phyloP scores from a whole-genome alignment of 2,329 filamentous ascomycete genomes.

The Bisporella sp. region DNA sequence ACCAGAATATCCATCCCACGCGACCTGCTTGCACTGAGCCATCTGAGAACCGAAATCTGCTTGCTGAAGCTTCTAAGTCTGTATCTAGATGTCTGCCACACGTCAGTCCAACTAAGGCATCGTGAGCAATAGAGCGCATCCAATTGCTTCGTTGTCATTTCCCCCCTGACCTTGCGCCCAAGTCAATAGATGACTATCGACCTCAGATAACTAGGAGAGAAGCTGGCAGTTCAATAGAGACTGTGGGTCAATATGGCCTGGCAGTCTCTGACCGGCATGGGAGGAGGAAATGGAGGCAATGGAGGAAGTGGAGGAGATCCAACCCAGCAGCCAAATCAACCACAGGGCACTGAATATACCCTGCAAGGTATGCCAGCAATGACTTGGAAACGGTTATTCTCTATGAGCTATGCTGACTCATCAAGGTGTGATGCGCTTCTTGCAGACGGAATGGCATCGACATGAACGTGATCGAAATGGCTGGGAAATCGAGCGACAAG shows the following conservation, averaged over 20 bases:
- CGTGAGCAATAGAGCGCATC: too few relatives aligned
- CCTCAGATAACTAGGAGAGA: constrained; percentile 4
- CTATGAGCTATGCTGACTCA: constrained; percentile 45
- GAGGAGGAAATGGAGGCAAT: constrained; percentile 26
- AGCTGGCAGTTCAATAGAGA: constrained; percentile 10
- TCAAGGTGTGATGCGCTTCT: constrained; percentile 97
- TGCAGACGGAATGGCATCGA: constrained; percentile 98
- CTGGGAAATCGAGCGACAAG: constrained; percentile 98
- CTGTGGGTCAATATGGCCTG: constrained; percentile 51
- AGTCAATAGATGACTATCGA: constrained; percentile 17
- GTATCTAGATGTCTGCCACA: too few relatives aligned
- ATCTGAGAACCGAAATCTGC: too few relatives aligned
- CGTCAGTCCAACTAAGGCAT: too few relatives aligned
- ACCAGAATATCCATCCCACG: too few relatives aligned
- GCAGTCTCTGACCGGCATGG: constrained; percentile 57
- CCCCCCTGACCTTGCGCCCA: constrained; percentile 12
- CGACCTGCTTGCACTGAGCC: too few relatives aligned
- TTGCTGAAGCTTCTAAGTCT: too few relatives aligned
- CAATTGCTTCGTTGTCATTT: constrained; percentile 12
- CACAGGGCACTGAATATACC: constrained; percentile 63
- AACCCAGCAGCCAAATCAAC: constrained; percentile 32
- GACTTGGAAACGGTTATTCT: background rate
- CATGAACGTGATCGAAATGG: constrained; percentile 96
- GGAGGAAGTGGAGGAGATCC: constrained; percentile 16
- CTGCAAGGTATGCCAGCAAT: constrained; percentile 49